Evolutionary conservation across 2,329 filamentous ascomycete species (phyloP), one percentile per base, ranked within the genome.

Genomic region (Trichophaea hybrida): DNA sequence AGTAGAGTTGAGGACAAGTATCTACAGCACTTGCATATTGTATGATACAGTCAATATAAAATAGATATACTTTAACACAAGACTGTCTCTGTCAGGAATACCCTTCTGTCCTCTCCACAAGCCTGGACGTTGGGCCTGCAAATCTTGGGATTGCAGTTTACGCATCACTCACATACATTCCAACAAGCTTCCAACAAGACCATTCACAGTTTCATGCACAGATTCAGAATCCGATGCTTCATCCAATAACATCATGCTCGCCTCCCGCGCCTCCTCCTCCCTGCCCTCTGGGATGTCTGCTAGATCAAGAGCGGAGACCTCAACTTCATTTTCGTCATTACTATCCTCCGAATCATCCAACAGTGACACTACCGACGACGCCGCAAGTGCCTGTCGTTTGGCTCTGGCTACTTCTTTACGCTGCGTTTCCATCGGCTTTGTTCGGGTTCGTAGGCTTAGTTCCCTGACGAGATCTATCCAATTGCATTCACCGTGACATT

Each of bases 381-480:
- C 38, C 38, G 10, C 38, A 10, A 12, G 10, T 4, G 10, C 38
- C 38, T 43, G 10, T 15, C 10, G 1, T 8, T 15, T 17, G 13
- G 44, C 44, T 17, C 2, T 8, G 17, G 44, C 50, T 13, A 4
- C 13, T n/a, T 53, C 33, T 5, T 10, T 37, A 31, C 6, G 12
- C 32, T 12, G n/a, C 7, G 6, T 35, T 48, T 61, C 55, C 59
- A 54, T 66, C 61, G 38, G 69, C 54, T 34, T 69, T 58, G 15
- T 67, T 62, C 3, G 61, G 13, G n/a, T 62, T 60, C 64, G 62
- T 6, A 64, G 35, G 44, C 55, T 64, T n/a, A 65, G 56, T 43
- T 65, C 64, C 24, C 59, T 60, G 10, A 65, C 63, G 1, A 66
- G 55, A 15, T 65, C 59, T 8, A 60, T 55, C 65, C 65, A 67